Evolutionary conservation across 2,329 filamentous ascomycete species (phyloP).

Genomic region (Cercospora sp.): DNA sequence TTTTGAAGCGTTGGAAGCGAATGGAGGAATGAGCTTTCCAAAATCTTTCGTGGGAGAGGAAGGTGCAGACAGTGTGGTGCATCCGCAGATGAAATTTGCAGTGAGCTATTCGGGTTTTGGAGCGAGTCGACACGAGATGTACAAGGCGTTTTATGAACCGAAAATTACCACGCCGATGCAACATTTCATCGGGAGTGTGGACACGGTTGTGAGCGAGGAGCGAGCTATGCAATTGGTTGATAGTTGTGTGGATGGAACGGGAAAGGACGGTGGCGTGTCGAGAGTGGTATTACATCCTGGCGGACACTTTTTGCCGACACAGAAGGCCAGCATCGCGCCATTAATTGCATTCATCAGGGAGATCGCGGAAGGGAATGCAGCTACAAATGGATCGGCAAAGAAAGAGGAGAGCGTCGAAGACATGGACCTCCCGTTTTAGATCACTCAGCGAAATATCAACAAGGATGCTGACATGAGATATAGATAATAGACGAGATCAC

Average conservation of each 20-base stretch:
- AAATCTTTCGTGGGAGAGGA: slow-evolving; percentile 47
- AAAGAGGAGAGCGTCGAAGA: slow-evolving; percentile 62
- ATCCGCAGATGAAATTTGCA: slow-evolving; percentile 66
- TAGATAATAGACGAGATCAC: slow-evolving; percentile 7
- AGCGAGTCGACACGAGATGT: slow-evolving; percentile 58
- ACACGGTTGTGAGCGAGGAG: slow-evolving; percentile 82
- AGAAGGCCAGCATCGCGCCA: slow-evolving; percentile 76
- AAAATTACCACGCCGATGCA: slow-evolving; percentile 73
- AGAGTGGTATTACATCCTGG: slow-evolving; percentile 74
- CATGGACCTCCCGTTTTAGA: slow-evolving; percentile 67
- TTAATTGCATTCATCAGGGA: slow-evolving; percentile 70
- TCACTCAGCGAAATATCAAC: not conserved
- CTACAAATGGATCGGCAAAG: slow-evolving; percentile 40
- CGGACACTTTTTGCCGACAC: slow-evolving; percentile 81
- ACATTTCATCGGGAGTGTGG: slow-evolving; percentile 79
- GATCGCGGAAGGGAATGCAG: slow-evolving; percentile 26
- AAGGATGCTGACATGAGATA: not conserved
- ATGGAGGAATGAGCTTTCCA: slow-evolving; percentile 55
- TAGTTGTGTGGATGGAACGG: slow-evolving; percentile 55
- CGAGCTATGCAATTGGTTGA: slow-evolving; percentile 68
- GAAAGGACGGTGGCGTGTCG: slow-evolving; percentile 38
- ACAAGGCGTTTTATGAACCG: slow-evolving; percentile 72
- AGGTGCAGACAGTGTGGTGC: slow-evolving; percentile 38
- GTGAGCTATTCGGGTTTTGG: slow-evolving; percentile 77
- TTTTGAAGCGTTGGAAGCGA: slow-evolving; percentile 47